Evolutionary conservation across 1,139 yeast species (phyloP), one percentile per base, ranked within the genome.

Genomic region (Debaryomyces udenii): DNA sequence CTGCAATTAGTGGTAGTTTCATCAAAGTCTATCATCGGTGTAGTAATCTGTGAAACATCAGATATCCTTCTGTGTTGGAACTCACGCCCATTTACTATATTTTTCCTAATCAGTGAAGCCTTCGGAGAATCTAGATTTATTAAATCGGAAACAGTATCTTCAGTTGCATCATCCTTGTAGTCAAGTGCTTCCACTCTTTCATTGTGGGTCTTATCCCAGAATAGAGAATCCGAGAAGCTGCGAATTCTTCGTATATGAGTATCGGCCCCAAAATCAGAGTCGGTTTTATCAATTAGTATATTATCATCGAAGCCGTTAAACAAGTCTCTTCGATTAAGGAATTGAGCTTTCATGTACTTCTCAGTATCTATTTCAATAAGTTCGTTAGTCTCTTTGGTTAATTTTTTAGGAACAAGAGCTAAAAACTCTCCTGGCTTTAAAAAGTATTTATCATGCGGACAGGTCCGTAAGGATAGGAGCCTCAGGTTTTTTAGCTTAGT

Each of bases 401-500:
- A 15, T 15, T 32, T 38, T 32, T 35, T 42, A 14, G 41, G 40
- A 18, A 18, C 39, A 10, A 42, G 20, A 10, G 39, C 44, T 38
- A 58, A 48, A 39, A 61, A 61, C 27, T 54, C 53, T 1, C 61
- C 61, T 18, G 56, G 55, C 29, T 49, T 49, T 15, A 54, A 47
- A 15, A 52, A 37, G 39, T 59, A 61, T 31, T 53, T 54, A 38
- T 62, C 65, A 20, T 51, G 54, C 5, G 68, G 66, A 38, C 48
- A 52, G 1, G 68, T 59, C 37, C 79, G 53, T 41, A 74, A 60
- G 4, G 81, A 70, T 7, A 70, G 52, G 20, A 77, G 56, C 6
- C 66, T 71, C 38, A 62, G 59, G 39, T 65, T 60, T 23, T 62
- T 61, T 36, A 70, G 61, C 45, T 66, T 68, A 11, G 69, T 51